Evolutionary conservation across 2,329 filamentous ascomycete genomes (phyloP).

Genomic region (Venturia nashicola): DNA sequence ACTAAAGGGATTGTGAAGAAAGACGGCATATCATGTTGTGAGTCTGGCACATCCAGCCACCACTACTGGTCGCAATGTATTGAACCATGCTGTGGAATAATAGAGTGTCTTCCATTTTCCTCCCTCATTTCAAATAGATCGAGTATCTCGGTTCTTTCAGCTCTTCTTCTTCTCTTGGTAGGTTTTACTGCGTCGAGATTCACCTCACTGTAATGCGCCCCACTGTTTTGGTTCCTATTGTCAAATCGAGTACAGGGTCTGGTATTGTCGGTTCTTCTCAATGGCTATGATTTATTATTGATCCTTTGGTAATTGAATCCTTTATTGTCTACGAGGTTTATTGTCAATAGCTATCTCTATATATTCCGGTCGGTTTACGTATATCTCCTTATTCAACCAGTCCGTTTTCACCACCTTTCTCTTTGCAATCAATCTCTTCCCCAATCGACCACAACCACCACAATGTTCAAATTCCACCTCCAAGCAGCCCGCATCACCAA

Average conservation of each 20-base stretch:
- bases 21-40: too few species aligned
- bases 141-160: too few species aligned
- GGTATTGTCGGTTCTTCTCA: neutral
- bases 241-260: neutral
- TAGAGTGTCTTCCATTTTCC: too few species aligned
- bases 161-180: too few species aligned
- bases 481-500: neutral
- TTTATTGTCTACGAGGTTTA: neutral
- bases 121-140: too few species aligned
- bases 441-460: neutral
- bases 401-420: neutral
- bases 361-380: neutral
- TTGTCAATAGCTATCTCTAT: neutral
- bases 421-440: neutral
- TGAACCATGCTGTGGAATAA: too few species aligned
- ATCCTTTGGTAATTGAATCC: neutral
- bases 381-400: neutral
- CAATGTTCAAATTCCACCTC: neutral
- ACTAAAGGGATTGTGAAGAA: too few species aligned
- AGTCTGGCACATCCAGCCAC: too few species aligned
- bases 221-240: neutral
- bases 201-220: neutral
- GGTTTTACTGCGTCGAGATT: too few species aligned
- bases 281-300: neutral
- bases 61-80: too few species aligned